Conservation (phyloP, 805 yeast genomes). For the Candida glaebosa region DNA sequence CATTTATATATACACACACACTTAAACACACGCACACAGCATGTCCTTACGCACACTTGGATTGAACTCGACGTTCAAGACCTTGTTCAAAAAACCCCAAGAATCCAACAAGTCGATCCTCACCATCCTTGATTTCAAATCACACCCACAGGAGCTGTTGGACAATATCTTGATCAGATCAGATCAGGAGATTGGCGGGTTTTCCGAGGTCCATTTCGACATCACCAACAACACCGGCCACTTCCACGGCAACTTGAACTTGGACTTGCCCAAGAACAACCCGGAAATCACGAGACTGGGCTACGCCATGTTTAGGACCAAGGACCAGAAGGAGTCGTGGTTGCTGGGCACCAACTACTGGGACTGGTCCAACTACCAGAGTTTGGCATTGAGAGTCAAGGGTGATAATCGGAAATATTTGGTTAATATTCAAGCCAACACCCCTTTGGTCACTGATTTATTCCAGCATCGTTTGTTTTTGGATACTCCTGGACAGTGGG, state of each 20-base stretch:
- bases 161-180: constrained; percentile 55
- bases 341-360: constrained; percentile 49
- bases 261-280: constrained; percentile 59
- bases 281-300: constrained; percentile 69
- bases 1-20: too few species aligned
- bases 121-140: constrained; percentile 56
- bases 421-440: constrained; percentile 78
- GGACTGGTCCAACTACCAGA: constrained; percentile 67
- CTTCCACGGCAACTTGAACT: constrained; percentile 59
- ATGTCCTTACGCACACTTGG: constrained; percentile 44
- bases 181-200: constrained; percentile 79
- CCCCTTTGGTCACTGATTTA: constrained; percentile 72
- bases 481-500: constrained; percentile 75
- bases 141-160: constrained; percentile 42
- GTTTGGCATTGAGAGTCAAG: constrained; percentile 65
- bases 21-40: too few species aligned
- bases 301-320: constrained; percentile 81
- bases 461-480: constrained; percentile 79
- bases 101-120: constrained; percentile 26
- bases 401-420: constrained; percentile 73
- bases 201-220: constrained; percentile 57
- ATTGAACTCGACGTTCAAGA: constrained; percentile 31
- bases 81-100: constrained; percentile 31
- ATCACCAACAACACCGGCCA: constrained; percentile 30
- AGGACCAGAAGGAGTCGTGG: constrained; percentile 54